These are phyloP conservation scores for Vitis cinerea DNA, from an alignment of 164 flowering plant genomes.

Conservation along the genomic window DNA sequence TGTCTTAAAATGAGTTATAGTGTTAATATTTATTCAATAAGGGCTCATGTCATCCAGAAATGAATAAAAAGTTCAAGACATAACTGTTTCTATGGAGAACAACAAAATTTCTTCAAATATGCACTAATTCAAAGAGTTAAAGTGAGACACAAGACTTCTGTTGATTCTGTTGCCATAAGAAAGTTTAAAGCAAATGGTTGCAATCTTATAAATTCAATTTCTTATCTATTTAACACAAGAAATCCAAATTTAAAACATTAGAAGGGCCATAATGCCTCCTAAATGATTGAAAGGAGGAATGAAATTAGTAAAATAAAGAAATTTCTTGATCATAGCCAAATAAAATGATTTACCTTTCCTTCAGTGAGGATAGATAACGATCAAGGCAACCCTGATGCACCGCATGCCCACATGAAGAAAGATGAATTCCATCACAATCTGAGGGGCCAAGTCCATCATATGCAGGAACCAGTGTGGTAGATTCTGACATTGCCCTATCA, in stretches of 20 bases:
- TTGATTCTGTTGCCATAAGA: background rate
- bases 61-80: background rate
- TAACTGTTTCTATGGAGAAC: background rate
- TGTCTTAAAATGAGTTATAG: too few relatives aligned
- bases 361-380: slow-evolving; percentile 74
- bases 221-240: background rate
- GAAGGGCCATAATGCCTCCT: background rate
- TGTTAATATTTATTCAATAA: too few relatives aligned
- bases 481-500: slow-evolving; percentile 23
- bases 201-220: background rate
- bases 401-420: slow-evolving; percentile 99
- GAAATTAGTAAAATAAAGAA: background rate
- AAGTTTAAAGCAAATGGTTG: background rate
- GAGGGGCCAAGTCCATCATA: slow-evolving; percentile 72
- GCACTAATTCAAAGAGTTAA: background rate
- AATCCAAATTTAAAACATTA: background rate
- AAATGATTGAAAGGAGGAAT: background rate
- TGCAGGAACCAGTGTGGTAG: slow-evolving; percentile 22
- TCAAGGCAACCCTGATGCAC: slow-evolving; percentile 93
- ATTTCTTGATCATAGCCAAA: background rate
- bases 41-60: too few relatives aligned
- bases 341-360: slow-evolving; percentile 59
- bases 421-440: slow-evolving; percentile 79
- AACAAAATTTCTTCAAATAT: background rate
- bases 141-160: background rate